phyloP scores from a whole-genome alignment of 2,329 filamentous ascomycete species.

The Paramyrothecium roridum region DNA sequence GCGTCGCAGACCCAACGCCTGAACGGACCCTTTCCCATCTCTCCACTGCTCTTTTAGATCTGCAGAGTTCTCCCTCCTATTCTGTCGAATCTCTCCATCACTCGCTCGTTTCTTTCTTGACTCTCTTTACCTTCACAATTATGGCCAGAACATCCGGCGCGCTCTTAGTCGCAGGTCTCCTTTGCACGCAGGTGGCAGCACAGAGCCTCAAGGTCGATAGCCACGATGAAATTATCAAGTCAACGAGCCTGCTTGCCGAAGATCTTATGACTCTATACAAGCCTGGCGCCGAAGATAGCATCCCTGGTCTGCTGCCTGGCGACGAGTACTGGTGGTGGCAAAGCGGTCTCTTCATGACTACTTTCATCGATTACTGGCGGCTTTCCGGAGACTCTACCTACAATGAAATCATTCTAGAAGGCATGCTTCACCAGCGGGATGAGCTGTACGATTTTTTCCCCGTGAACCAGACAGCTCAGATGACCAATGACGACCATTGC shows the following conservation, averaged over 20 bases:
- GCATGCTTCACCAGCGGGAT: conserved; percentile 52
- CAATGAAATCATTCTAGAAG: conserved; percentile 51
- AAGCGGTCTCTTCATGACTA: conserved; percentile 48
- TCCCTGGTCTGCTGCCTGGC: neutral
- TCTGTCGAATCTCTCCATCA: too few species aligned
- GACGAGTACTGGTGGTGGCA: conserved; percentile 64
- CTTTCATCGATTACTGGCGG: conserved; percentile 64
- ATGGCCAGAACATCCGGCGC: too few species aligned
- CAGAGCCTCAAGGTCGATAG: neutral
- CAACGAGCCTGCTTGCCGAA: neutral
- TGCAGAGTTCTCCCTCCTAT: too few species aligned
- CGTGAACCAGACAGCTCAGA: conserved; percentile 46
- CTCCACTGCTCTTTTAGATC: too few species aligned
- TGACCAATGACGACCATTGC: conserved; percentile 67
- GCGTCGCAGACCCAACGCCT: too few species aligned
- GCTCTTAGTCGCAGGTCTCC: too few species aligned
- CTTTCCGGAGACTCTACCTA: conserved; percentile 60
- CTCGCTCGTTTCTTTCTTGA: too few species aligned
- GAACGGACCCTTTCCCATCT: too few species aligned
- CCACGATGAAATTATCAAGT: neutral
- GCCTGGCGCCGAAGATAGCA: neutral
- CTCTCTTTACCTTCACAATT: too few species aligned
- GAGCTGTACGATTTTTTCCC: conserved; percentile 56
- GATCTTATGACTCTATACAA: neutral
- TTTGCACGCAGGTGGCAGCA: too few species aligned